Conservation (phyloP, 2,329 filamentous ascomycete genomes). For the Trichoderma harzianum region DNA sequence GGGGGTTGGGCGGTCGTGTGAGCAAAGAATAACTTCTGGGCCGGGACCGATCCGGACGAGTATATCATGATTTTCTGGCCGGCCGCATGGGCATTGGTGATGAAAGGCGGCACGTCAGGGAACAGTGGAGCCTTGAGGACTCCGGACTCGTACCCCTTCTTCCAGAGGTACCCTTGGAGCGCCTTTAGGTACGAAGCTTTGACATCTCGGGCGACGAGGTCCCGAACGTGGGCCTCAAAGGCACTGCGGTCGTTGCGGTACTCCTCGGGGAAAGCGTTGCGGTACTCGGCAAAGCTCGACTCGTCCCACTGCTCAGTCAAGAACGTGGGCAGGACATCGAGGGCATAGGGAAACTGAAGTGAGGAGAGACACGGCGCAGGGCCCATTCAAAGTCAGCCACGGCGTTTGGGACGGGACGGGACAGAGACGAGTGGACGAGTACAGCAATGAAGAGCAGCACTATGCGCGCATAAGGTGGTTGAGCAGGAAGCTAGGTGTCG, state of each 20-base stretch:
- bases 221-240: conserved; percentile 64
- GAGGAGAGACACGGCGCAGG: not conserved
- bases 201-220: conserved; percentile 68
- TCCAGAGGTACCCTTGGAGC: conserved; percentile 77
- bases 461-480: conserved; percentile 14
- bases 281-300: conserved; percentile 62
- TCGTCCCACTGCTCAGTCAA: conserved; percentile 66
- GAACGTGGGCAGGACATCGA: conserved; percentile 61
- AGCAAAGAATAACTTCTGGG: conserved; percentile 75
- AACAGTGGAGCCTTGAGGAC: conserved; percentile 71
- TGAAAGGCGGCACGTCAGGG: conserved; percentile 64
- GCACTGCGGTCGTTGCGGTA: conserved; percentile 55
- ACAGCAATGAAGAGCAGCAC: not conserved
- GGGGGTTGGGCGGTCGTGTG: conserved; percentile 57
- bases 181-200: conserved; percentile 76
- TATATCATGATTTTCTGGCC: conserved; percentile 69
- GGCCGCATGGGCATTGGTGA: conserved; percentile 55
- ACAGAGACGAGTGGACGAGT: not conserved
- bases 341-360: conserved; percentile 71
- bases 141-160: conserved; percentile 67
- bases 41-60: conserved; percentile 75
- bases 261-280: conserved; percentile 66
- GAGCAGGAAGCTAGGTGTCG: conserved; percentile 11
- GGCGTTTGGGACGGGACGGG: not conserved
- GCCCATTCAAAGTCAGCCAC: conserved; percentile 16